Evolutionary conservation across 2,329 filamentous ascomycete genomes (phyloP).

Genomic region (Pseudonectria foliicola): DNA sequence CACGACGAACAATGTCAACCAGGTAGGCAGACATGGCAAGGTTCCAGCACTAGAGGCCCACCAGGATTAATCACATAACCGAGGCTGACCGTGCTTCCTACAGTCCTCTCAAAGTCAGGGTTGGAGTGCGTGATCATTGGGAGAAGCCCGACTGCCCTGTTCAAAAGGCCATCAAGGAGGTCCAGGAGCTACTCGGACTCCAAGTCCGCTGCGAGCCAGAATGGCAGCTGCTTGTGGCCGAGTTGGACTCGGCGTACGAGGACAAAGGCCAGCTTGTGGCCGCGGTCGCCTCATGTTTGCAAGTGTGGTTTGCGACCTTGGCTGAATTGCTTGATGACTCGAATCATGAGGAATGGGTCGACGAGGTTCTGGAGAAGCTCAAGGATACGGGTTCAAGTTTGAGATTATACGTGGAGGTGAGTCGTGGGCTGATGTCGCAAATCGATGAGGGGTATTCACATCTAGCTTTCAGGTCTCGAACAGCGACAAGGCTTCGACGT

Average conservation of each 20-base stretch:
- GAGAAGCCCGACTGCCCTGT: slow-evolving; percentile 25
- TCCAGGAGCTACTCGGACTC: slow-evolving; percentile 33
- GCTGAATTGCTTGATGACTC: slow-evolving; percentile 35
- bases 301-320: slow-evolving; percentile 33
- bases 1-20: not conserved
- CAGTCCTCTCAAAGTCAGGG: slow-evolving; percentile 36
- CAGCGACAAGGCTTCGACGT: slow-evolving; percentile 23
- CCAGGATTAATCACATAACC: not conserved
- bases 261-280: slow-evolving; percentile 34
- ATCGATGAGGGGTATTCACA: not conserved
- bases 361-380: slow-evolving; percentile 33
- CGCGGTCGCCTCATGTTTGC: slow-evolving; percentile 29
- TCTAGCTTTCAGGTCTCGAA: slow-evolving; percentile 11
- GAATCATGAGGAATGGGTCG: slow-evolving; percentile 33
- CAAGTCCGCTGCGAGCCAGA: slow-evolving; percentile 33
- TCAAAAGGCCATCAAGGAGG: slow-evolving; percentile 24
- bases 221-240: slow-evolving; percentile 35
- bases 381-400: slow-evolving; percentile 19
- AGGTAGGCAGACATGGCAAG: slow-evolving; percentile 1
- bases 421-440: slow-evolving; percentile 2
- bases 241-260: slow-evolving; percentile 30
- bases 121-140: slow-evolving; percentile 39
- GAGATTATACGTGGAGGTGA: slow-evolving; percentile 31
- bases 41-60: no score
- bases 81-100: not conserved